Evolutionary conservation across 768 basidiomycete genomes (phyloP), one percentile per base, ranked within the genome.

Genomic region (Xerocomellus intermedius): DNA sequence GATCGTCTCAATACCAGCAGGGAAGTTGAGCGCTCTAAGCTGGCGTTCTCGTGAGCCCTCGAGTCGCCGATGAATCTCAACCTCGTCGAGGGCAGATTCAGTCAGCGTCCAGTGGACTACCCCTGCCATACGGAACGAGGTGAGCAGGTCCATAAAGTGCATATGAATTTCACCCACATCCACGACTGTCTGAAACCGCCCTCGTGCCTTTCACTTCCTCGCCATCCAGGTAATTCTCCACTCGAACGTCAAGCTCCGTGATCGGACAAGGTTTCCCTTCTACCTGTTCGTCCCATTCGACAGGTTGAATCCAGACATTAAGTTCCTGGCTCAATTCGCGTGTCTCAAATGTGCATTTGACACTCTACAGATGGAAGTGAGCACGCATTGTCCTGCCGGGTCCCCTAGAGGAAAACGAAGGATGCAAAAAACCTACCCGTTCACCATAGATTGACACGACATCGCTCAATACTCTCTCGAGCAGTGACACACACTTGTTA

Each of bases 291-390:
- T 68, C 56, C 78, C 78, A 81, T 16, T 79, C 75, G 2, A 68
- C 70, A 17, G 87, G 89, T 66, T 89, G 80, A 12, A 91, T 80
- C 77, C 82, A 92, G 4, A 89, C 76, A 17, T 81, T 78, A 66
- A 93, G 69, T 19, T 75, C 69, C 17, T 72, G 62, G 1, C 67
- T 64, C 2, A 61, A 59, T 32, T 79, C 75, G 45, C 65, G 64
- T 8, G 86, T 86, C 63, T 89, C 86, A 61, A 86, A 84, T 0
- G 80, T 82, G 58, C 80, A 82, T 60, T 71, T 74, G 32, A 90
- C 74, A 43, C 82, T 81, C 84, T 85, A 55, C 2, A 32, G 0
- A 48, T 2, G 1, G 6, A 43, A 5, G 30, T 49, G 10, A 60
- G 42, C n/a, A 37, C 9, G 2, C 12, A 14, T 36, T 17, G 21